These are phyloP conservation scores for Calocybe cyanea DNA, from an alignment of 768 basidiomycete genomes.

Conservation along the genomic window DNA sequence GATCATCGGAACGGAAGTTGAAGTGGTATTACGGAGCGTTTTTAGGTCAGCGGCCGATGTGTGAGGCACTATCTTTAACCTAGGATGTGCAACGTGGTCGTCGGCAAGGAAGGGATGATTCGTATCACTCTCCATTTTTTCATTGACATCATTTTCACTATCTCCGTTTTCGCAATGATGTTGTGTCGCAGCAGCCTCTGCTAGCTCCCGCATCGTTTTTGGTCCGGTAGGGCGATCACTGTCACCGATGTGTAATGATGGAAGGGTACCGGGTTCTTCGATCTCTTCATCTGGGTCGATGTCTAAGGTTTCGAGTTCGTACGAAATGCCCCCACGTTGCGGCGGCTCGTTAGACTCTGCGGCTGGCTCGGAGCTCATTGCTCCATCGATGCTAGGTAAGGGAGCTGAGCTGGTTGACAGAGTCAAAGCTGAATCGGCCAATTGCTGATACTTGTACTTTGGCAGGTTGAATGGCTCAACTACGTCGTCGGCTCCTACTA, in stretches of 20 bases:
- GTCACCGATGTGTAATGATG: background rate
- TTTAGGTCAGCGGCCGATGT: slow-evolving; percentile 9
- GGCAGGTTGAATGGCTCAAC: slow-evolving; percentile 73
- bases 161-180: slow-evolving; percentile 9
- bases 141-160: slow-evolving; percentile 1
- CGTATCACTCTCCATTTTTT: slow-evolving; percentile 7
- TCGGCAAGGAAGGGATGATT: slow-evolving; percentile 1
- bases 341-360: background rate
- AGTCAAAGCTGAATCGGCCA: slow-evolving; percentile 18
- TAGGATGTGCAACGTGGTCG: slow-evolving; percentile 1
- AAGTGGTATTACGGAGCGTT: slow-evolving; percentile 3
- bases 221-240: slow-evolving; percentile 22
- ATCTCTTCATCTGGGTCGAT: slow-evolving; percentile 28
- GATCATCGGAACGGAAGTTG: background rate
- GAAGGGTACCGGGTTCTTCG: slow-evolving; percentile 17
- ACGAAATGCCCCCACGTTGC: slow-evolving; percentile 25
- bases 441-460: slow-evolving; percentile 48
- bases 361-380: background rate
- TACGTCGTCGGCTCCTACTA: slow-evolving; percentile 67
- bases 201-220: slow-evolving; percentile 65
- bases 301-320: slow-evolving; percentile 36
- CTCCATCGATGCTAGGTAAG: background rate
- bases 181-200: slow-evolving; percentile 37
- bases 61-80: slow-evolving; percentile 7
- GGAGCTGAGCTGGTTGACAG: background rate